These are phyloP conservation scores for Monosporascus cannonballus DNA, from an alignment of 2,329 filamentous ascomycete species.

Conservation along the genomic window DNA sequence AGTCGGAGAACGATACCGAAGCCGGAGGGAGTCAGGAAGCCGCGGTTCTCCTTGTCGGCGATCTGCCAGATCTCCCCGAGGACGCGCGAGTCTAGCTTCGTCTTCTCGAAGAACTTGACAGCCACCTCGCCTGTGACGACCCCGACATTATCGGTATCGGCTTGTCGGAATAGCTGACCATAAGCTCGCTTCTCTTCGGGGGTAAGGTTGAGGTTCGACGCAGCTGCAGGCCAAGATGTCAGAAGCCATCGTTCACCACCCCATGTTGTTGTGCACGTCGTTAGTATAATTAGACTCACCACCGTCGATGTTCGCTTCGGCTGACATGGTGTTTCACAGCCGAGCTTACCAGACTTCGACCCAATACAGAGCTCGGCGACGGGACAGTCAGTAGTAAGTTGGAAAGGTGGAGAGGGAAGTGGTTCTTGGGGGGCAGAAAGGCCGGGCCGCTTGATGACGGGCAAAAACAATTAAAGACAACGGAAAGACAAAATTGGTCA, in stretches of 20 bases:
- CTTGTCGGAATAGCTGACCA: constrained; percentile 86
- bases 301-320: constrained; percentile 21
- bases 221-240: constrained; percentile 31
- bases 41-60: constrained; percentile 92
- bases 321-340: constrained; percentile 24
- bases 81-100: constrained; percentile 75
- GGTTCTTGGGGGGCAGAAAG: constrained; percentile 7
- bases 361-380: constrained; percentile 17
- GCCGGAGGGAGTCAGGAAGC: constrained; percentile 84
- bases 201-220: constrained; percentile 74
- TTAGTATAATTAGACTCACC: neutral
- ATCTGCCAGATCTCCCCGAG: constrained; percentile 99
- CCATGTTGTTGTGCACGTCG: neutral
- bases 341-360: constrained; percentile 15
- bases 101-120: constrained; percentile 97
- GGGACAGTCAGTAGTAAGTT: neutral
- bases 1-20: constrained; percentile 90
- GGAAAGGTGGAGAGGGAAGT: constrained; percentile 1
- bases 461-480: neutral
- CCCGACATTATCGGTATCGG: constrained; percentile 84
- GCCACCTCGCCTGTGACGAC: constrained; percentile 95
- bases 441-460: constrained; percentile 10
- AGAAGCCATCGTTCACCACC: constrained; percentile 11
- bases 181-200: constrained; percentile 91
- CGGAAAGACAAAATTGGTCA: neutral